Evolutionary conservation across 1,284 basidiomycete genomes (phyloP).

Genomic region (Termitomyces sp.): DNA sequence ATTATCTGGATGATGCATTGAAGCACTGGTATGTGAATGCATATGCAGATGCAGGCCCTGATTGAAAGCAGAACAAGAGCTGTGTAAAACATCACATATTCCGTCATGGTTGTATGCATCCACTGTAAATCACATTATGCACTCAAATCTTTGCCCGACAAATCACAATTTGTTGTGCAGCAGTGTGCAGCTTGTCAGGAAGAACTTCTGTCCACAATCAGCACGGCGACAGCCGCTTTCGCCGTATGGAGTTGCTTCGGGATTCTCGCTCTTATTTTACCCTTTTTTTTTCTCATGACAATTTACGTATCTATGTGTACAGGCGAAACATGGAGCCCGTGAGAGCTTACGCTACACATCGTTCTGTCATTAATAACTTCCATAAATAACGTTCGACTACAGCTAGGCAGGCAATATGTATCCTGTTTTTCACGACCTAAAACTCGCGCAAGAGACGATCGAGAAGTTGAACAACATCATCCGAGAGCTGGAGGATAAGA

Average conservation of each 20-base stretch:
- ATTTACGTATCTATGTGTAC: background rate
- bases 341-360: background rate
- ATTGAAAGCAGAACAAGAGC: no score
- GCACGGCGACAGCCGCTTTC: background rate
- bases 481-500: background rate
- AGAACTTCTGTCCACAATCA: background rate
- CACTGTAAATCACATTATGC: no score
- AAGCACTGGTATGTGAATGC: no score
- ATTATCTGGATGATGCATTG: no score
- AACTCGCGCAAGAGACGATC: background rate
- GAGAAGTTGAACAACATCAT: background rate
- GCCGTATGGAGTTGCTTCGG: background rate
- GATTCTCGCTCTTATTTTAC: background rate
- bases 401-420: background rate
- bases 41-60: no score
- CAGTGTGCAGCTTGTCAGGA: no score
- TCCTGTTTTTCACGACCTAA: background rate
- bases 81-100: no score
- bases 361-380: background rate
- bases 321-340: background rate
- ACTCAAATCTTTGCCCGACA: no score
- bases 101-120: no score
- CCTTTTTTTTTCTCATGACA: background rate
- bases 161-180: no score
- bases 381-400: background rate